A percentile compares a stretch with the other conserved stretches of the same genome.
These are phyloP conservation scores for Rhizophagus prolifer DNA, from an alignment of 192 early-diverging fungal species.

Conservation along the genomic window DNA sequence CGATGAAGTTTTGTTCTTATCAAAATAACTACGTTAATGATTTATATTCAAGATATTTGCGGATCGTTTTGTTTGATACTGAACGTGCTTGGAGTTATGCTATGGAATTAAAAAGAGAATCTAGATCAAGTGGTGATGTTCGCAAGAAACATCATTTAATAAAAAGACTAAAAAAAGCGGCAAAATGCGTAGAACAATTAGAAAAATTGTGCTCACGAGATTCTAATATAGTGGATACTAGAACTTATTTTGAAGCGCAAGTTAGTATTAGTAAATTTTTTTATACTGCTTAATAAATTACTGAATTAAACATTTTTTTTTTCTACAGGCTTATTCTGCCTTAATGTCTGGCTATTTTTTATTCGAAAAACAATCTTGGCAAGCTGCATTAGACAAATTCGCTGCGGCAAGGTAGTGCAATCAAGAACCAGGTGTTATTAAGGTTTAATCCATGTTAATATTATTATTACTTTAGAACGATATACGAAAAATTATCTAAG, in stretches of 20 bases:
- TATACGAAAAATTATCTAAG: conserved; percentile 64
- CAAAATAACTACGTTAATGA: background rate
- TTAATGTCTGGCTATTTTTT: conserved; percentile 64
- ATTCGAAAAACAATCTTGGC: conserved; percentile 72
- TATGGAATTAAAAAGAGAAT: conserved; percentile 72
- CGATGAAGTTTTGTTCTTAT: background rate
- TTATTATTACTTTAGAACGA: conserved; percentile 43
- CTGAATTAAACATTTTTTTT: background rate
- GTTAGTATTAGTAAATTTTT: conserved; percentile 29
- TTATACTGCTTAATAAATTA: too few species aligned
- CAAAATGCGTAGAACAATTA: conserved; percentile 49
- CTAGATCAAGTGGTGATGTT: conserved; percentile 50
- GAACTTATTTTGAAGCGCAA: conserved; percentile 58
- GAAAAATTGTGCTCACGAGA: conserved; percentile 46
- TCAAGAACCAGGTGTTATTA: background rate
- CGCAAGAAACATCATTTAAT: conserved; percentile 68
- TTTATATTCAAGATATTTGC: conserved; percentile 48
- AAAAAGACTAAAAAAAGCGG: conserved; percentile 62
- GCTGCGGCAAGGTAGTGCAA: conserved; percentile 55
- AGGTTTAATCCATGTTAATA: too few species aligned
- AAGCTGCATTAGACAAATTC: conserved; percentile 61
- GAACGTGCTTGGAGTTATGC: conserved; percentile 77
- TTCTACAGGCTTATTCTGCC: conserved; percentile 58
- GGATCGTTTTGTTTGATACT: conserved; percentile 65
- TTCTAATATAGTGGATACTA: conserved; percentile 46